Base-by-base conservation (phyloP, 2,329 filamentous ascomycete species). In the Fusarium palustre region DNA sequence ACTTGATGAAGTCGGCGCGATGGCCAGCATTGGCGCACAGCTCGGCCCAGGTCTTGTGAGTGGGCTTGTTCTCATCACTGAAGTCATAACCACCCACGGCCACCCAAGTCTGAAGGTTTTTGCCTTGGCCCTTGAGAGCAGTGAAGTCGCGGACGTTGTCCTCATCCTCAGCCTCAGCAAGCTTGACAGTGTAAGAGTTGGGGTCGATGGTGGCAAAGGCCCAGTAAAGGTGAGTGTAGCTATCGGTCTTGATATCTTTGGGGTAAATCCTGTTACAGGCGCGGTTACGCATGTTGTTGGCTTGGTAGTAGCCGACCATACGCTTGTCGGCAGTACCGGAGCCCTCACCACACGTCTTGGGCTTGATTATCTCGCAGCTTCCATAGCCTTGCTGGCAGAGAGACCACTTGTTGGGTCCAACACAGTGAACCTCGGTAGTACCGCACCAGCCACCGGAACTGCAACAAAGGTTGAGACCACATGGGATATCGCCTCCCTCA, bases 41-140 rank as follows among this genome's bases (percentile, higher is more conserved):
- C 28, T 76, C 48, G 9, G 43, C 68, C 55, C 77, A 81, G 3
- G 75, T 69, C 0, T 60, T 75, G 2, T 69, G 69, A 0, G 73
- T 76, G 8, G 52, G 52, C 1, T 74, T 64, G 1, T 30, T 43
- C 5, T 74, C 73, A 36, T 84, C 79, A 46, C 74, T 80, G 49
- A 83, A 80, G 4, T 76, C 72, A 75, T 78, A 84, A 0, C 83
- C 83, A 3, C 82, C 82, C 2, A 84, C 64, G 2, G 79, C 76
- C 18, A 85, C 75, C 70, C 75, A 80, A 4, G 52, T 76, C 59
- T 82, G 68, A 0, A 83, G 66, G 1, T 56, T 56, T 1, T 20
- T 39, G 1, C 53, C 60, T 31, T 60, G 49, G 2, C 50, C 25
- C 60, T 82, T 81, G 24, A 52, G 56, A 0, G 39, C 42, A 3